These are phyloP conservation scores for Radiomyces spectabilis DNA, from an alignment of 192 early-diverging fungal genomes.

Conservation along the genomic window DNA sequence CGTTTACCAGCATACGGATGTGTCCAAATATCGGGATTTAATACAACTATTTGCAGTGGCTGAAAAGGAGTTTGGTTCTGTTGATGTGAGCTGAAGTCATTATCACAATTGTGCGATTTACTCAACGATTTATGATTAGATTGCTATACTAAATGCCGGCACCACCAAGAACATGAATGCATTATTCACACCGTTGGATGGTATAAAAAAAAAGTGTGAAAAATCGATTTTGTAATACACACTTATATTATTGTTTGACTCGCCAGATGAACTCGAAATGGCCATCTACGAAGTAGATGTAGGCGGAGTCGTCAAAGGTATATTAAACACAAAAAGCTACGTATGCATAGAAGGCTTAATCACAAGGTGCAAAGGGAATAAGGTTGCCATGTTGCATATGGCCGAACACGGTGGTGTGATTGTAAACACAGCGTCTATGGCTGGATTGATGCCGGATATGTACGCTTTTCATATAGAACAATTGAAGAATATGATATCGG, in stretches of 20 bases:
- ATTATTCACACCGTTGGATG: not conserved
- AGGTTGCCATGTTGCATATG: not conserved
- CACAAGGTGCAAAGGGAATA: not conserved
- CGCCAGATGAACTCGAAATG: not conserved
- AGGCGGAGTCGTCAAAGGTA: not conserved
- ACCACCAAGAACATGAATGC: not conserved
- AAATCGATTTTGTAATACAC: not conserved
- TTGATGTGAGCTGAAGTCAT: not conserved
- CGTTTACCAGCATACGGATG: not conserved
- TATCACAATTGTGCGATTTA: not conserved
- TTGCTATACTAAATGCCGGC: constrained; percentile 1
- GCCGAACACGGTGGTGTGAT: not conserved
- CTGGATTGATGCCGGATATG: not conserved
- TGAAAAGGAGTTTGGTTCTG: not conserved
- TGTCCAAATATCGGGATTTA: not conserved
- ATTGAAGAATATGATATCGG: not conserved
- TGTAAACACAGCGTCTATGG: not conserved
- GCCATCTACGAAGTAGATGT: not conserved
- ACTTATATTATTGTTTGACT: not conserved
- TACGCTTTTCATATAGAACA: not conserved
- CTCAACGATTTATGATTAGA: not conserved
- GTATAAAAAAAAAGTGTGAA: not conserved
- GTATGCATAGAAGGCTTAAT: not conserved
- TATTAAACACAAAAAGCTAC: not conserved
- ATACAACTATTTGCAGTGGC: not conserved